Conservation (phyloP, 495 filamentous ascomycete species). For the Oidiodendron maius region DNA sequence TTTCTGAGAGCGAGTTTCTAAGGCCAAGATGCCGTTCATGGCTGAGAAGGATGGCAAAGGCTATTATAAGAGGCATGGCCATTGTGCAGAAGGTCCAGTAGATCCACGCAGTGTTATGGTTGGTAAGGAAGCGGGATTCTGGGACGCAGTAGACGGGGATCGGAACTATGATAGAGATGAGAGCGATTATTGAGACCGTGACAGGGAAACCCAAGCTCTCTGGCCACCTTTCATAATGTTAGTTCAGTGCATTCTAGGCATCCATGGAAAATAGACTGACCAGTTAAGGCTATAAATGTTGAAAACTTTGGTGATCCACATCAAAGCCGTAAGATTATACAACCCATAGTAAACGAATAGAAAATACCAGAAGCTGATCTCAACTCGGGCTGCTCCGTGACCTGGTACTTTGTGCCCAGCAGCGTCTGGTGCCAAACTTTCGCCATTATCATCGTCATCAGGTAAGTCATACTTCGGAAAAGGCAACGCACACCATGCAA, state of each 20-base stretch:
- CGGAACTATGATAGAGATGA: constrained; percentile 45
- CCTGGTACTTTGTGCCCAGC: constrained; percentile 39
- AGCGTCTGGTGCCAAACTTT: neutral
- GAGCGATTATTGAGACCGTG: constrained; percentile 49
- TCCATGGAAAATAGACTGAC: constrained; percentile 19
- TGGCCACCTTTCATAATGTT: constrained; percentile 42
- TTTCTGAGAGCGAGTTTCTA: constrained; percentile 50
- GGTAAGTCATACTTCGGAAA: constrained; percentile 53
- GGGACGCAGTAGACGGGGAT: constrained; percentile 51
- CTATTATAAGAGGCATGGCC: constrained; percentile 55
- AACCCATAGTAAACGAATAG: constrained; percentile 59
- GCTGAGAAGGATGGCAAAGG: constrained; percentile 52
- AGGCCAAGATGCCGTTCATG: constrained; percentile 51
- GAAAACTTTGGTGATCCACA: constrained; percentile 65
- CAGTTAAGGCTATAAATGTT: constrained; percentile 61
- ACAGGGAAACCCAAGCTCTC: constrained; percentile 50
- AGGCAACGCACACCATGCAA: constrained; percentile 56
- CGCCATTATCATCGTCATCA: constrained; percentile 22
- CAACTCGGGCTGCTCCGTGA: constrained; percentile 52
- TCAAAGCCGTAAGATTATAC: constrained; percentile 55
- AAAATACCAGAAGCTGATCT: constrained; percentile 65
- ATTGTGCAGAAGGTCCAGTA: constrained; percentile 59
- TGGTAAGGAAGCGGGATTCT: constrained; percentile 37
- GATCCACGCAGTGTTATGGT: constrained; percentile 58
- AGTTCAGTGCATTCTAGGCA: neutral